phyloP scores from a whole-genome alignment of 495 filamentous ascomycete species.

The Lasiosphaeria hispida region DNA sequence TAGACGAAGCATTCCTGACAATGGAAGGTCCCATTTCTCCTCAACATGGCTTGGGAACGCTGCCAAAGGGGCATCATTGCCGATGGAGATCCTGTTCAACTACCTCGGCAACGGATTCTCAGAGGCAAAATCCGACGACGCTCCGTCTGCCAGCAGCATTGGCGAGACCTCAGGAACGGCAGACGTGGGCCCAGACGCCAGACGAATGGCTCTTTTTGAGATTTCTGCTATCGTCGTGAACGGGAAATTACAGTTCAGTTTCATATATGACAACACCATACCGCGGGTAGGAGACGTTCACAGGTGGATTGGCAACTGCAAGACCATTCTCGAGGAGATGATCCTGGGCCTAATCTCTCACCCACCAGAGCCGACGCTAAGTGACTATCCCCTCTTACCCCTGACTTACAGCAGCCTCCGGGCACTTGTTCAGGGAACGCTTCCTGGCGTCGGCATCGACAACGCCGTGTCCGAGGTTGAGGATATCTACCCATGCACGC shows the following conservation, averaged over 20 bases:
- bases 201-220: constrained; percentile 57
- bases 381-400: constrained; percentile 23
- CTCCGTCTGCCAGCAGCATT: constrained; percentile 23
- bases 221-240: constrained; percentile 30
- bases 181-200: constrained; percentile 43
- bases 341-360: constrained; percentile 1
- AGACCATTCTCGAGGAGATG: constrained; percentile 15
- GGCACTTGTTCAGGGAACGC: constrained; percentile 5
- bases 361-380: constrained; percentile 19
- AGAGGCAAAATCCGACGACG: constrained; percentile 43
- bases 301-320: constrained; percentile 19
- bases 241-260: constrained; percentile 30
- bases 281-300: constrained; percentile 14
- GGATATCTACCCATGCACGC: constrained; percentile 52
- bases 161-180: constrained; percentile 30
- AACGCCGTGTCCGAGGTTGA: constrained; percentile 24
- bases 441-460: constrained; percentile 23
- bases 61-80: constrained; percentile 30
- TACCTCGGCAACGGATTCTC: constrained; percentile 50
- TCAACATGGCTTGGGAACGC: constrained; percentile 39
- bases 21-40: constrained; percentile 28
- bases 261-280: constrained; percentile 38
- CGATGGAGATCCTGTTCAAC: constrained; percentile 60
- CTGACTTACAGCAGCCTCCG: constrained; percentile 19
- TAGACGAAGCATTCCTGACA: constrained; percentile 22